Base-by-base conservation (phyloP, 768 basidiomycete species). In the Mycena kentingensis region DNA sequence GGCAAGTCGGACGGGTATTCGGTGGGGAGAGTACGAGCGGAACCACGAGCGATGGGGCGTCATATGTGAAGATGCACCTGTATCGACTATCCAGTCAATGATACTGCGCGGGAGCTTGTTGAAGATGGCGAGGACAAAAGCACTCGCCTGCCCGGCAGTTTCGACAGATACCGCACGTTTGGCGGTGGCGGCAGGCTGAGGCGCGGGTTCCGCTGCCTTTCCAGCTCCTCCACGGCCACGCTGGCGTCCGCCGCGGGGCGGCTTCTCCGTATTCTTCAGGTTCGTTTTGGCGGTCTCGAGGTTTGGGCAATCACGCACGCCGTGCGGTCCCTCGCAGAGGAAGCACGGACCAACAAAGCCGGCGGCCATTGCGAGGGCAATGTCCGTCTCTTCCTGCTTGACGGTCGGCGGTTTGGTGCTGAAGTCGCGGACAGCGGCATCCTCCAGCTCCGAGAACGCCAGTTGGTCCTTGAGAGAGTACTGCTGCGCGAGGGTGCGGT, bases 11-110 rank as follows among this genome's bases (percentile, higher is more conserved):
- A 70, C 61, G 5, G 63, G 58, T 4, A 65, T 42, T 22, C 32
- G 27, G 39, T 56, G 46, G 0, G 53, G 55, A 12, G 15, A 28
- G 50, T 59, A 59, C 12, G 56, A 43, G 22, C 32, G 13, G 55
- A 68, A 63, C 62, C 60, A 66, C 19, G 48, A 37, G 12, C 60
- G 56, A 53, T 67, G 63, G 18, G 65, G 58, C 3, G 64, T 64
- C 66, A 67, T 69, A 55, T 67, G 60, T 46, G 60, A 59, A 52
- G 66, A 60, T 45, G 67, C 64, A 26, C 65, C 68, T 58, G 64
- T 67, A 58, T 70, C 67, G 35, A 60, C 51, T 44, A 60, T 69
- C 65, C 66, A 69, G 41, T 63, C 46, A 57, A 54, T 26, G 13
- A 38, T n/a, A n/a, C n/a, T n/a, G 46, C 5, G 55, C 49, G 39